Evolutionary conservation across 2,329 filamentous ascomycete genomes (phyloP), one percentile per base, ranked within the genome.

Genomic region (Venturia effusa): DNA sequence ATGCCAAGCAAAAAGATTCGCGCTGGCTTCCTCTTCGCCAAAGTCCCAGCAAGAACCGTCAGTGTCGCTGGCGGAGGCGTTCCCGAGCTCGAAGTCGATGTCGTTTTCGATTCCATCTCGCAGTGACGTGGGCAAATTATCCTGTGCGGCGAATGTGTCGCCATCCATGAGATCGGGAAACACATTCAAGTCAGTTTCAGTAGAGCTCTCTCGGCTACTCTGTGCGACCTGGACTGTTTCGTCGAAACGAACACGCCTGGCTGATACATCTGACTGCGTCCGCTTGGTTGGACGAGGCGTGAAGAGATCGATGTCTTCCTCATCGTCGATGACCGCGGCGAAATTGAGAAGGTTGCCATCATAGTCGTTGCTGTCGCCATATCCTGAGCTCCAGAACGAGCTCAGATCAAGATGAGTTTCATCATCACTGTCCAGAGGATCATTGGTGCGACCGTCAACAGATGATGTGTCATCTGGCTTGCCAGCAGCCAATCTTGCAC

Each of bases 171-270:
- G 86, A 71, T 92, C 86, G 1, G 89, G 88, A 66, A 90, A 90
- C 67, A 91, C 83, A 67, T 85, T 83, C 66, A 84, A 82, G 67
- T 86, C 82, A 65, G 85, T 82, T 45, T 87, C 84, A 64, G 71
- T 72, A 15, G 74, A 75, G 40, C 70, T 64, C 13, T 61, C 37
- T 22, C 40, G 55, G 59, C 37, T 64, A 43, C 83, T 88, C 68
- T 90, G 87, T 64, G 87, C 87, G 65, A 83, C 81, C 65, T 86
- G 82, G 48, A 87, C 80, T 64, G 84, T 82, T 62, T 86, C 82
- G 68, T 80, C 77, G 70, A 94, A 94, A 69, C 88, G 89, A 54
- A 94, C 90, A 68, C 88, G 88, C 65, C 88, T 85, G 67, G 73
- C 71, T 45, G 74, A 75, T 64, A 71, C 71, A 66, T 75, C 73